Percentiles rank a stretch among this genome's conserved stretches.
phyloP scores from a whole-genome alignment of 306 rosid species.

The Cicer judaicum region DNA sequence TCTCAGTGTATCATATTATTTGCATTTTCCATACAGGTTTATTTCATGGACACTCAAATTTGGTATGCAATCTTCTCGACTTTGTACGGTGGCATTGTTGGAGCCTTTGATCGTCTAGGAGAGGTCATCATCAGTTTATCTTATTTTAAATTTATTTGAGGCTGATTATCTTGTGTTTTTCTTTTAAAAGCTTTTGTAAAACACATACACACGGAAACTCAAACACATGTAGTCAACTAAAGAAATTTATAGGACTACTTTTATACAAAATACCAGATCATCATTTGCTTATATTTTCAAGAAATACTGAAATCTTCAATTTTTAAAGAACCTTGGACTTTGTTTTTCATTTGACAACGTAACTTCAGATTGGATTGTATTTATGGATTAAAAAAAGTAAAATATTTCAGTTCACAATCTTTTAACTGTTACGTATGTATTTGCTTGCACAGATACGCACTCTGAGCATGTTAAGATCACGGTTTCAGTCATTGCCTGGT shows the following conservation, averaged over 20 bases:
- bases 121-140: slow-evolving; percentile 63
- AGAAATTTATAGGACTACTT: slow-evolving; percentile 23
- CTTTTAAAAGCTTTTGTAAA: slow-evolving; percentile 24
- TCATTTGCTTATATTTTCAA: slow-evolving; percentile 39
- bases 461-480: slow-evolving; percentile 84
- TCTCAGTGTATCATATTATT: slow-evolving; percentile 44
- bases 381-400: slow-evolving; percentile 15
- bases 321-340: slow-evolving; percentile 37
- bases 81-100: slow-evolving; percentile 77
- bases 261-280: slow-evolving; percentile 22
- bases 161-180: slow-evolving; percentile 23
- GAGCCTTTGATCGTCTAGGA: slow-evolving; percentile 97
- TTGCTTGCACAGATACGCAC: slow-evolving; percentile 79
- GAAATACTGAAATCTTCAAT: slow-evolving; percentile 33
- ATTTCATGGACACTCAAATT: slow-evolving; percentile 96
- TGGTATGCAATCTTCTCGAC: slow-evolving; percentile 92
- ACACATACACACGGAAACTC: neutral
- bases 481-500: slow-evolving; percentile 92
- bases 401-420: slow-evolving; percentile 13
- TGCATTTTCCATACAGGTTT: slow-evolving; percentile 68
- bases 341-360: slow-evolving; percentile 16
- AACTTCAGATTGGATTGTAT: slow-evolving; percentile 31
- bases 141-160: slow-evolving; percentile 28
- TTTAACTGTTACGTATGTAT: slow-evolving; percentile 34
- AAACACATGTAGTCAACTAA: slow-evolving; percentile 30